Conservation (phyloP, 1,284 basidiomycete genomes). For the Neonothopanus nambi region DNA sequence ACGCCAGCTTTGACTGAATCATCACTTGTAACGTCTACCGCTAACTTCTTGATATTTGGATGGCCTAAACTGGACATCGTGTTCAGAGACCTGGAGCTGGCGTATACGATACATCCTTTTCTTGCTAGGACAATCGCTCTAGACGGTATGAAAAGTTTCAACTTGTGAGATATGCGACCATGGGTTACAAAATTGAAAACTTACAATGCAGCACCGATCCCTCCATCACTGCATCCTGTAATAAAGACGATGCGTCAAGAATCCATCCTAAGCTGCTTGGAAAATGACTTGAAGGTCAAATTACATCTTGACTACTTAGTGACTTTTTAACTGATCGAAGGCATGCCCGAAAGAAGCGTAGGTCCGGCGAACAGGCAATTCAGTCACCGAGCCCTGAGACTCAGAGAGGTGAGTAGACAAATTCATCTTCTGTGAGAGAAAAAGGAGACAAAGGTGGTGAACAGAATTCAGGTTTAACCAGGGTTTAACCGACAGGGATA, state of each 20-base stretch:
- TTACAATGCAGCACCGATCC: constrained; percentile 42
- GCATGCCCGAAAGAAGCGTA: too few relatives aligned
- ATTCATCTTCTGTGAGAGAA: too few relatives aligned
- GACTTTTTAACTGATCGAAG: too few relatives aligned
- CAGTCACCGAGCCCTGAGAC: too few relatives aligned
- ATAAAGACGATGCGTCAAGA: constrained; percentile 43
- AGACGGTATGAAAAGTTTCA: neutral
- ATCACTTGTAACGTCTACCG: constrained; percentile 22
- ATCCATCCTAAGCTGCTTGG: too few relatives aligned
- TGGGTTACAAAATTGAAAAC: constrained; percentile 19
- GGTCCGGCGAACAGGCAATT: too few relatives aligned
- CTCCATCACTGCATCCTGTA: constrained; percentile 44
- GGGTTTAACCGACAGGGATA: too few relatives aligned
- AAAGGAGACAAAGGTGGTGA: too few relatives aligned
- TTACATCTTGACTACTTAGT: too few relatives aligned
- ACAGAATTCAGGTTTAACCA: too few relatives aligned
- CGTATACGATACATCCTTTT: constrained; percentile 13
- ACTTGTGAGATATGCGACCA: neutral
- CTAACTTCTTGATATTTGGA: constrained; percentile 14
- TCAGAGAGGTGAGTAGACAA: too few relatives aligned
- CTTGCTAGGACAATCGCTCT: constrained; percentile 5
- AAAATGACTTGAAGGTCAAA: too few relatives aligned
- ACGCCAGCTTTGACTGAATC: constrained; percentile 15
- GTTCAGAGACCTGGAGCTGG: constrained; percentile 5
- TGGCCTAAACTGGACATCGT: constrained; percentile 11